Evolutionary conservation across 352 stramenopile species (phyloP), one percentile per base, ranked within the genome.

Genomic region (Globisporangium polare): DNA sequence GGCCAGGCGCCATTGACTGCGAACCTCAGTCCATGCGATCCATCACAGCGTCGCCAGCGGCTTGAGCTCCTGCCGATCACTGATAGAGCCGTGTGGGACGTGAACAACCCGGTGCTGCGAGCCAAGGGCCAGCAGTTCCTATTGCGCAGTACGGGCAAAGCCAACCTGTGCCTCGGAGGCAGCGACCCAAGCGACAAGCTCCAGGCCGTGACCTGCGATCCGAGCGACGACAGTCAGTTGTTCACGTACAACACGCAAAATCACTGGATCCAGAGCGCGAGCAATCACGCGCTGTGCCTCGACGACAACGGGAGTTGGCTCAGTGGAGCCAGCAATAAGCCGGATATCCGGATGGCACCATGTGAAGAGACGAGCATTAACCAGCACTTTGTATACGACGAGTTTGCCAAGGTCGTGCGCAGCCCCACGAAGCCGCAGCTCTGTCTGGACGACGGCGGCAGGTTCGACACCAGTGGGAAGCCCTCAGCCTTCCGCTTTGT

Each of bases 381-480:
- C 29, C 59, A 65, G 42, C 49, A 54, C 31, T 58, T 65, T 27
- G 59, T 65, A 0, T 65, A 60, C 31, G 59, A 65, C 13, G 22
- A 43, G 1, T 43, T 54, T 12, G 35, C 51, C 20, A 35, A 33
- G 27, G 39, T 33, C 27, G 20, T 65, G 20, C 59, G 39, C 29
- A 65, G 24, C 17, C 41, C 41, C 0, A 10, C 24, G 12, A 58
- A 65, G 29, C 51, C 51, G 9, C 27, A 13, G 3, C n/a, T 53
- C 29, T 65, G 59, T 39, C 41, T 65, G 2, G 59, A 60, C 31
- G 59, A 65, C 15, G 59, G 59, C 10, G 59, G 59, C 5, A 41
- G 50, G 24, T 53, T 29, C 51, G n/a, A 22, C 12, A 13, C 59
- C 10, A 39, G 20, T 6, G 22, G 46, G 33, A 13, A 20, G 17